Conservation (phyloP, 768 basidiomycete genomes). For the Coprinopsis strossmayeri region DNA sequence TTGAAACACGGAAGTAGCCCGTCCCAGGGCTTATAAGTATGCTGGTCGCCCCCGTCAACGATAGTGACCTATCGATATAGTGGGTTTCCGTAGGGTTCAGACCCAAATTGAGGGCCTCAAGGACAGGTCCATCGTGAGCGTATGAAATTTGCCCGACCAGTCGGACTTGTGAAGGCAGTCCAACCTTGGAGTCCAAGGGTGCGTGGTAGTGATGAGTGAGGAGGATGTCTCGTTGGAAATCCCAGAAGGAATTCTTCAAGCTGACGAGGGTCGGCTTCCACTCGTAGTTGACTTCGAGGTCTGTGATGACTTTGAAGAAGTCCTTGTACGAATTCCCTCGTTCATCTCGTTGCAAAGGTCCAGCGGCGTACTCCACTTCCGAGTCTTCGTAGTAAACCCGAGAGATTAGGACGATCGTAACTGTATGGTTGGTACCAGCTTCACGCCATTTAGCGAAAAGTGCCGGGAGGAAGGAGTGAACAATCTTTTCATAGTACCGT, state of each 20-base stretch:
- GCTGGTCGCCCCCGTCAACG: conserved; percentile 78
- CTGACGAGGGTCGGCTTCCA: conserved; percentile 84
- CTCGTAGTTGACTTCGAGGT: conserved; percentile 81
- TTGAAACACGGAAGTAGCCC: conserved; percentile 89
- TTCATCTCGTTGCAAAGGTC: conserved; percentile 72
- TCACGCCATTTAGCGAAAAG: conserved; percentile 83
- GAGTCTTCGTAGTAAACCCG: conserved; percentile 82
- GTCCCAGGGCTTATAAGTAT: conserved; percentile 91
- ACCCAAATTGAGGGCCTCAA: conserved; percentile 90
- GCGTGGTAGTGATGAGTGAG: conserved; percentile 85
- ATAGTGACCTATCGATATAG: conserved; percentile 91
- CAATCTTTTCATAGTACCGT: conserved; percentile 94
- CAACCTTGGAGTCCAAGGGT: conserved; percentile 35
- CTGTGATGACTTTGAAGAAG: conserved; percentile 93
- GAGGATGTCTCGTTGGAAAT: conserved; percentile 87
- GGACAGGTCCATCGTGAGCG: conserved; percentile 92
- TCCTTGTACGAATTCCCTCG: conserved; percentile 85
- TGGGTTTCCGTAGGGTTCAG: conserved; percentile 92
- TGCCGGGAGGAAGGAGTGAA: conserved; percentile 91
- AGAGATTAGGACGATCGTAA: conserved; percentile 91
- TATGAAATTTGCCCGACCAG: conserved; percentile 74
- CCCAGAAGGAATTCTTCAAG: conserved; percentile 86
- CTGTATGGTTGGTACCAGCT: conserved; percentile 83
- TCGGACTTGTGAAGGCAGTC: conserved; percentile 50
- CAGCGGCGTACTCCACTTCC: conserved; percentile 78